Conservation (phyloP, 2,329 filamentous ascomycete species). For the Albophoma yamanashiensis region DNA sequence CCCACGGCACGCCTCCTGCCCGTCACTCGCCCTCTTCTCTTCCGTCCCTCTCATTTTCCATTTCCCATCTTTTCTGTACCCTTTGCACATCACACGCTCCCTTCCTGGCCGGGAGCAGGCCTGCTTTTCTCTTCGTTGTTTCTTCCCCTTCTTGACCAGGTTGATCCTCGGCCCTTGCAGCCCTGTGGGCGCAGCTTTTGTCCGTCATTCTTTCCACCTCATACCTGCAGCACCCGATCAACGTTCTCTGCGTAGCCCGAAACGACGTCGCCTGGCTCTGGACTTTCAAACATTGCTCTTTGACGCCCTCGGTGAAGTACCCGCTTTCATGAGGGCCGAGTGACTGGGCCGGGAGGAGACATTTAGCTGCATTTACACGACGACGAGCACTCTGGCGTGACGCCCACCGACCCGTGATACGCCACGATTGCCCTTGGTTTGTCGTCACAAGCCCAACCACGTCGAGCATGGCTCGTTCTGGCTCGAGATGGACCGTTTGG, state of each 20-base stretch:
- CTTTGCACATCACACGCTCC: background rate
- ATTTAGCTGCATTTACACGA: background rate
- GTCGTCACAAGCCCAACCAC: background rate
- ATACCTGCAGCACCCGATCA: background rate
- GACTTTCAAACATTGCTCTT: background rate
- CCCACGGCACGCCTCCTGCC: background rate
- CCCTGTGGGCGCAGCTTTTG: conserved; percentile 11
- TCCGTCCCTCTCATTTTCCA: background rate
- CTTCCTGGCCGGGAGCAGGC: background rate
- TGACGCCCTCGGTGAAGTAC: background rate
- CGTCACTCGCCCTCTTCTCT: background rate
- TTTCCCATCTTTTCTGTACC: background rate
- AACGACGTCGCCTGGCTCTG: background rate
- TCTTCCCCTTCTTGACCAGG: conserved; percentile 25
- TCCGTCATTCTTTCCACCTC: background rate
- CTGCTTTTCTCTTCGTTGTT: conserved; percentile 2
- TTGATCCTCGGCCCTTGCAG: conserved; percentile 43
- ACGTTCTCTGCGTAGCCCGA: background rate
- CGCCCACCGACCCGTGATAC: background rate
- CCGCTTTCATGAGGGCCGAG: background rate
- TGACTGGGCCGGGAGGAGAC: background rate
- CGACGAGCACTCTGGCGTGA: background rate
- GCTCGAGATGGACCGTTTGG: conserved; percentile 18
- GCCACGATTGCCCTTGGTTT: background rate
- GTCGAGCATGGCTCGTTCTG: conserved; percentile 19